Evolutionary conservation across 495 filamentous ascomycete genomes (phyloP), one percentile per base, ranked within the genome.

Genomic region (Neurospora discreta): DNA sequence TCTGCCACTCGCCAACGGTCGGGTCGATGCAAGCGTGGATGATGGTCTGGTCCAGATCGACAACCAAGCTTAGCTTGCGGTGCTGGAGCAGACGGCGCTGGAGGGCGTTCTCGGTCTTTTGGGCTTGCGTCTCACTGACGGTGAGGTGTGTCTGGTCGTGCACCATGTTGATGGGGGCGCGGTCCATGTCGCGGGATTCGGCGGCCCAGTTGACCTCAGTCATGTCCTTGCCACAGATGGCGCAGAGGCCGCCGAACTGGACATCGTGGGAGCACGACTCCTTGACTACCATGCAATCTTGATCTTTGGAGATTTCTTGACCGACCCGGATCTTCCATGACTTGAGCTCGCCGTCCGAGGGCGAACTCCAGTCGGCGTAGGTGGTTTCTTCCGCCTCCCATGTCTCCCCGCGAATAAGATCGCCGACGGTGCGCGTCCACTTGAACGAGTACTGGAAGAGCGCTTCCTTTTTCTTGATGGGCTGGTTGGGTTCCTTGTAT

Each of bases 21-120:
- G 94, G 95, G 72, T 99, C 95, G 76, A 98, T 95, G 68, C 94
- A 97, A 18, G 95, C 95, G 80, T 99, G 95, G 73, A 99, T 98
- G 77, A 99, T 95, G 26, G 95, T 99, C 80, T 98, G 95, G 78
- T 99, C 95, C 36, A 99, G 83, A 85, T 99, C 95, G 74, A 99
- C 95, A 33, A 99, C 95, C 23, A 99, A 84, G 18, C 93, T 97
- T 13, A 99, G 86, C 81, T 95, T 97, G 69, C 90, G 85, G 39
- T 87, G 86, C 74, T 89, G 85, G 38, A 99, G 85, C 26, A 99
- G 83, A 23, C 95, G 89, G 52, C 88, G 87, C 80, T 97, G 97
- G 26, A 93, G 86, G 76, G 95, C 91, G 76, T 93, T 89, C 81
- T 98, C 95, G 41, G 92, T 89, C 68, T 88, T 88, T 41, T 87